Conservation (phyloP, 2,329 filamentous ascomycete genomes). For the Blastomyces silverae region DNA sequence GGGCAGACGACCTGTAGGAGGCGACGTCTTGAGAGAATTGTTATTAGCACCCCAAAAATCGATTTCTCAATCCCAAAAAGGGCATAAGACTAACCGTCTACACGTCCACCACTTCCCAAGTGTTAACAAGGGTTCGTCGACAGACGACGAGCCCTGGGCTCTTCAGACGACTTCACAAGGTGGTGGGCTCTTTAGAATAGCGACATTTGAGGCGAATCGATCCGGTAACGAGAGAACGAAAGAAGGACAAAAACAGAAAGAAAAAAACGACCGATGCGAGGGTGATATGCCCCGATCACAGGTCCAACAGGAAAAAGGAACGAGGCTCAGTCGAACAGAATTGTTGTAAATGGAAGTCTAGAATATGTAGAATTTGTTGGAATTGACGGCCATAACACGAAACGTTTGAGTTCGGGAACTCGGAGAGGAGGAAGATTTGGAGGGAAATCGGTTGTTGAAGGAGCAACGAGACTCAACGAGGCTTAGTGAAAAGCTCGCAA, state of each 20-base stretch:
- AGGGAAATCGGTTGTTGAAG: conserved; percentile 25
- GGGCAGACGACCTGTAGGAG: conserved; percentile 30
- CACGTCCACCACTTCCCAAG: conserved; percentile 36
- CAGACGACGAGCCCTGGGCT: conserved; percentile 33
- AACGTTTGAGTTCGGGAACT: conserved; percentile 9
- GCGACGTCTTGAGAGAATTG: conserved; percentile 20
- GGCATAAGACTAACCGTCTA: conserved; percentile 37
- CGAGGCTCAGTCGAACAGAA: conserved; percentile 6
- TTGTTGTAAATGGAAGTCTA: conserved; percentile 1
- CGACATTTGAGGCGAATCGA: conserved; percentile 34
- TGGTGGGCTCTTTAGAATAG: conserved; percentile 34
- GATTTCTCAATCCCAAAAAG: conserved; percentile 8
- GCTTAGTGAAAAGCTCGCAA: conserved; percentile 48
- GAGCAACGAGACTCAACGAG: conserved; percentile 38
- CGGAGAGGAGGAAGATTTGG: conserved; percentile 19
- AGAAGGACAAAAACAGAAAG: conserved; percentile 15
- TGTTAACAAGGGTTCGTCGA: conserved; percentile 35
- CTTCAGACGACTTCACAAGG: conserved; percentile 27
- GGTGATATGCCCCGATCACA: background rate
- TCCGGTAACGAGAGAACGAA: conserved; percentile 21
- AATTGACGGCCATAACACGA: background rate
- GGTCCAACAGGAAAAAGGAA: conserved; percentile 1
- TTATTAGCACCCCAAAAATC: conserved; percentile 18
- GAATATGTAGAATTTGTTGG: background rate
- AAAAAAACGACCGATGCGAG: background rate